Evolutionary conservation across 352 stramenopile genomes (phyloP), one percentile per base, ranked within the genome.

Genomic region (Peronosclerospora sorghi): DNA sequence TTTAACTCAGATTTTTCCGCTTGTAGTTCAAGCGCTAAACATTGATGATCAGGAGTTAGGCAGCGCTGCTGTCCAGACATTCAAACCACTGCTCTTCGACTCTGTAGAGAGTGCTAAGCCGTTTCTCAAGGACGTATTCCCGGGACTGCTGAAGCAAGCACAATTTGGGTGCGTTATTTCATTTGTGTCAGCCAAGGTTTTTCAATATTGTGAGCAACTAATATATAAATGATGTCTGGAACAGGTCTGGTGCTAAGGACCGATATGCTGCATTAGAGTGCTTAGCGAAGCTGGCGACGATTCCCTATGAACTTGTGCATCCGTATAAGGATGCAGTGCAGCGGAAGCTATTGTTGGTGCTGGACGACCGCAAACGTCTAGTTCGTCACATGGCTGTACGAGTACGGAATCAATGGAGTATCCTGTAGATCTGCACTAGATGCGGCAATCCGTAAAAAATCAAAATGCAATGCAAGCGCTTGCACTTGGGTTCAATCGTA

Each of bases 381-480:
- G 83, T 95, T 42, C 83, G 84, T 20, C 80, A 93, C 55, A 72
- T 68, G 40, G 76, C 82, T 2, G 84, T 93, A 41, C 75, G 80
- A n/a, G 78, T 94, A 45, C 80, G 84, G 48, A 95, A 95, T 67
- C 62, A 85, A 54, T 95, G 84, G 84, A 88, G 83, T 44, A 73
- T 95, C 30, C 62, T 95, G 51, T 92, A 83, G 57, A 64, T n/a
- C 20, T 32, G 50, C 28, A 44, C 21, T 26, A 26, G n/a, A n/a
- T n/a, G n/a, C n/a, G n/a, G n/a, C n/a, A n/a, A n/a, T n/a, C n/a
- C n/a, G n/a, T n/a, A n/a, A n/a, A n/a, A n/a, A n/a, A n/a, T n/a
- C n/a, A n/a, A n/a, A n/a, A n/a, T n/a, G n/a, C n/a, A n/a, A n/a
- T n/a, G n/a, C n/a, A n/a, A n/a, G n/a, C n/a, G n/a, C n/a, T n/a